Conservation (phyloP, 2,329 filamentous ascomycete genomes). For the Penicillium sp. region DNA sequence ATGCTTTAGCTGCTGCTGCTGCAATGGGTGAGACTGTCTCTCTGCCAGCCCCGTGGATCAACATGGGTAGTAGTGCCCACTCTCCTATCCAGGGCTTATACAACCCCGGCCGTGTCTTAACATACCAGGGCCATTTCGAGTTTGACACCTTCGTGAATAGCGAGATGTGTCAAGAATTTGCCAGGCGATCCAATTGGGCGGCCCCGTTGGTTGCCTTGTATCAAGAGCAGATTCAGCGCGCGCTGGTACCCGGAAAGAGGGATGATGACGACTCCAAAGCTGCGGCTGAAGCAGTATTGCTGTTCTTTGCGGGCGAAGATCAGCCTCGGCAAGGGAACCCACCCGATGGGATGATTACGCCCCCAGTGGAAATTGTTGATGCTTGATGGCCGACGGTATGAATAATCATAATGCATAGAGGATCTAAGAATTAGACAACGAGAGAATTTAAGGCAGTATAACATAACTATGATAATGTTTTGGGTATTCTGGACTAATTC, state of each 20-base stretch:
- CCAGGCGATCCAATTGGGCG: constrained; percentile 20
- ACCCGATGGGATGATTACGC: constrained; percentile 20
- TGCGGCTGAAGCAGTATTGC: constrained; percentile 31
- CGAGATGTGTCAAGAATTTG: constrained; percentile 24
- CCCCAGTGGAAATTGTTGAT: constrained; percentile 13
- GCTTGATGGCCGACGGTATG: no score
- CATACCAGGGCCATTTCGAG: constrained; percentile 33
- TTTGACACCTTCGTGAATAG: constrained; percentile 26
- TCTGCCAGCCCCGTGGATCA: constrained; percentile 28
- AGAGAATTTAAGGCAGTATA: no score
- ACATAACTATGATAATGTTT: no score
- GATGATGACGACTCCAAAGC: constrained; percentile 30
- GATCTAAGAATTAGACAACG: no score
- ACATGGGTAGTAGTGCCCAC: constrained; percentile 22
- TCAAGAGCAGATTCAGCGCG: constrained; percentile 19
- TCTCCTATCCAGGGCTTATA: constrained; percentile 31
- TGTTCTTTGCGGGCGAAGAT: constrained; percentile 27
- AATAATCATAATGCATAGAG: no score
- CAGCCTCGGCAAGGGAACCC: background rate
- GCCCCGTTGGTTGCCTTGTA: constrained; percentile 10
- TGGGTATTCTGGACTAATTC: no score
- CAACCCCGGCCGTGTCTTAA: constrained; percentile 24
- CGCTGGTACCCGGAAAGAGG: constrained; percentile 11
- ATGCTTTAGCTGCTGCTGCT: constrained; percentile 3
- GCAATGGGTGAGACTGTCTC: constrained; percentile 1